A percentile compares a stretch with the other conserved stretches of the same genome.
These are phyloP conservation scores for Oryza officinalis DNA, from an alignment of 176 grass and related monocot genomes.

Conservation along the genomic window DNA sequence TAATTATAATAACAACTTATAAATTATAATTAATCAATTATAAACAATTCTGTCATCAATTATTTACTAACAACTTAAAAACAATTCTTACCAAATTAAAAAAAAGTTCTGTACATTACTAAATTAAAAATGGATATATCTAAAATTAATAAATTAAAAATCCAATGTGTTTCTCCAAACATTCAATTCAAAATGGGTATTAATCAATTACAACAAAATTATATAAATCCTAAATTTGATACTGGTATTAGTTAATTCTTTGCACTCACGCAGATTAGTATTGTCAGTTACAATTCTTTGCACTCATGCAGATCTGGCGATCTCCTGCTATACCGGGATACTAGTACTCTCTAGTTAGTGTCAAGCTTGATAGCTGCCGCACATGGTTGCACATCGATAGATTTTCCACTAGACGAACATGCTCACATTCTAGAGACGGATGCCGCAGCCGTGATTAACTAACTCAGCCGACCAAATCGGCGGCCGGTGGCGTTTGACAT, in stretches of 20 bases:
- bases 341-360: background rate
- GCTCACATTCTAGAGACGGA: background rate
- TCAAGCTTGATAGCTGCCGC: background rate
- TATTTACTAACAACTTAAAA: too few relatives aligned
- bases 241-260: background rate
- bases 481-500: slow-evolving; percentile 27
- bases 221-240: background rate
- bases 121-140: too few relatives aligned
- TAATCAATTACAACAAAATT: too few relatives aligned
- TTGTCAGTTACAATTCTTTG: background rate
- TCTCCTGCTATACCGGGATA: background rate
- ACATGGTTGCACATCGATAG: slow-evolving; percentile 12
- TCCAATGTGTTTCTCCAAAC: too few relatives aligned
- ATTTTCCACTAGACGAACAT: slow-evolving; percentile 21
- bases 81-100: too few relatives aligned
- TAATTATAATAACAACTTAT: too few relatives aligned
- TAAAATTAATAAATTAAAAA: too few relatives aligned
- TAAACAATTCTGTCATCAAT: too few relatives aligned
- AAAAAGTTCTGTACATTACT: too few relatives aligned
- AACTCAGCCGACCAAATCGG: slow-evolving; percentile 40
- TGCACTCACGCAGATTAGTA: background rate
- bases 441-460: background rate
- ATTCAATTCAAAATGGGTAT: too few relatives aligned
- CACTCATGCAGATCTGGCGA: background rate
- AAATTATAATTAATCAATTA: too few relatives aligned